Conservation (phyloP, 495 filamentous ascomycete genomes). For the Daldinia vernicosa region DNA sequence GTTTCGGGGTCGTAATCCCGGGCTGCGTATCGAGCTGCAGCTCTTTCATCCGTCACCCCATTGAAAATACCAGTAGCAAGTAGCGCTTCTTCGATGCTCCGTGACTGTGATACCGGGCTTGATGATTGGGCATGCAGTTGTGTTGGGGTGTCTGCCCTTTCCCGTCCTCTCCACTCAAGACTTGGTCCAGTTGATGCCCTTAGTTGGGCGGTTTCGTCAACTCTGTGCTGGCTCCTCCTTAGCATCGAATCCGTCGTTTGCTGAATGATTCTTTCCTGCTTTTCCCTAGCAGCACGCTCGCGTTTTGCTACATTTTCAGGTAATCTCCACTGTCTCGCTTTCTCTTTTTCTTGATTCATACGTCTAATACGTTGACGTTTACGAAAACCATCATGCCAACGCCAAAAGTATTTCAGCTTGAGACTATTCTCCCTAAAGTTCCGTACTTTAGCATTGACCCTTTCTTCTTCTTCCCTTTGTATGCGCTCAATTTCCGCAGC, state of each 20-base stretch:
- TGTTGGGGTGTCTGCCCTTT: neutral
- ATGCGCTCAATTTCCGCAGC: slow-evolving; percentile 49
- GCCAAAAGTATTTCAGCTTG: slow-evolving; percentile 57
- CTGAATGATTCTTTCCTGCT: slow-evolving; percentile 36
- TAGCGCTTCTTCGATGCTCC: slow-evolving; percentile 52
- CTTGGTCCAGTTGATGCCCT: slow-evolving; percentile 27
- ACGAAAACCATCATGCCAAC: slow-evolving; percentile 56
- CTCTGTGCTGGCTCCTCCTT: slow-evolving; percentile 19
- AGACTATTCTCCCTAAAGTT: slow-evolving; percentile 54
- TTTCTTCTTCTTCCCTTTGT: slow-evolving; percentile 53
- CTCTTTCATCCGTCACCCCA: slow-evolving; percentile 50
- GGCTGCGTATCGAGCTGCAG: slow-evolving; percentile 45
- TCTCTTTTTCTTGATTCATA: slow-evolving; percentile 48
- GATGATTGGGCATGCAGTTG: neutral
- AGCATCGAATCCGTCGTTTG: slow-evolving; percentile 37
- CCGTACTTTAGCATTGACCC: slow-evolving; percentile 50
- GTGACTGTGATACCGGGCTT: slow-evolving; percentile 9
- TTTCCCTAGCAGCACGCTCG: slow-evolving; percentile 38
- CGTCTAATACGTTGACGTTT: slow-evolving; percentile 47
- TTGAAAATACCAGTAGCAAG: slow-evolving; percentile 54
- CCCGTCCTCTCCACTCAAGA: neutral
- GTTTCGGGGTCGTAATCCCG: slow-evolving; percentile 18
- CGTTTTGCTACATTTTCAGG: slow-evolving; percentile 44
- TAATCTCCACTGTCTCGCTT: slow-evolving; percentile 43
- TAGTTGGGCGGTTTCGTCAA: slow-evolving; percentile 26